A percentile compares a stretch with the other conserved stretches of the same genome.
Conservation (phyloP, 2,329 filamentous ascomycete genomes). For the Claviceps sp. region DNA sequence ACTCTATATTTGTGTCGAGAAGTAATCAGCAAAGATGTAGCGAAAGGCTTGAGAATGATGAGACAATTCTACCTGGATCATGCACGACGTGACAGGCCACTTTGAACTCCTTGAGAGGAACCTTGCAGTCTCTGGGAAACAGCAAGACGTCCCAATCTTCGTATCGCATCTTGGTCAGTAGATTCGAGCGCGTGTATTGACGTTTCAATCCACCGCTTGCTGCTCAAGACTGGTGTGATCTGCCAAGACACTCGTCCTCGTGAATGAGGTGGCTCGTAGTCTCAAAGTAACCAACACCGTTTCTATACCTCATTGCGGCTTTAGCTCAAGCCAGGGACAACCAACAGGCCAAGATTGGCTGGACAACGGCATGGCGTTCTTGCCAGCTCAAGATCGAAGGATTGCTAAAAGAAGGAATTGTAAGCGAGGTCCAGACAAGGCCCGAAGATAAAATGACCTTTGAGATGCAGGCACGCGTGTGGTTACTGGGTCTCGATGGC, state of each 20-base stretch:
- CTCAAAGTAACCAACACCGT: not conserved
- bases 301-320: not conserved
- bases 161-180: conserved; percentile 53
- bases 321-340: not conserved
- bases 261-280: not conserved
- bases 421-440: conserved; percentile 3
- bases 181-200: not conserved
- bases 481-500: not conserved
- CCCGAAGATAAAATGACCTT: not conserved
- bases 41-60: not conserved
- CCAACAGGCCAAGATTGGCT: not conserved
- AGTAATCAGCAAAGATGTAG: not conserved
- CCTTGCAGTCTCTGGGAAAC: conserved; percentile 52
- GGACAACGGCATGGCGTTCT: conserved; percentile 2
- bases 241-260: not conserved
- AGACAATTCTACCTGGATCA: conserved; percentile 24
- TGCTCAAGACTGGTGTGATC: not conserved
- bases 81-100: conserved; percentile 60
- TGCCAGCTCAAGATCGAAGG: not conserved
- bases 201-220: not conserved
- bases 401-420: conserved; percentile 4
- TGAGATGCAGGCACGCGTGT: not conserved
- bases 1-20: conserved; percentile 25
- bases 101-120: conserved; percentile 72
- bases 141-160: conserved; percentile 77